Base-by-base conservation (phyloP, 1,284 basidiomycete species). In the Ceratobasidium sp. region DNA sequence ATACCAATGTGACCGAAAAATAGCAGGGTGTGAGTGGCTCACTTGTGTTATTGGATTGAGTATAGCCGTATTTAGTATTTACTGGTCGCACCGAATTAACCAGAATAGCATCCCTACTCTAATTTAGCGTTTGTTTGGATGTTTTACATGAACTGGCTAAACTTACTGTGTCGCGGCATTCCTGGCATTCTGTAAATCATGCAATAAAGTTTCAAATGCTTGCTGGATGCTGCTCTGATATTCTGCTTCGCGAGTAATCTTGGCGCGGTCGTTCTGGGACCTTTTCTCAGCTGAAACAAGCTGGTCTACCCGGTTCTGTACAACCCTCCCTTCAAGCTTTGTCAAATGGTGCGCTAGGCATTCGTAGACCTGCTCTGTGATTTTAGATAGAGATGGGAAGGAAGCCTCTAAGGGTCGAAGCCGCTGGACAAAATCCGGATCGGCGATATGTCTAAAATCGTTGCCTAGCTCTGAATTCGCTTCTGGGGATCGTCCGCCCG, bases 131-230 rank as follows among this genome's bases (percentile, higher is more conserved):
- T 28, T 66, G 23, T 32, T 38, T 43, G 4, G 11, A 35, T 13
- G 16, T 14, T 23, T 47, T 14, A 8, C 4, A 54, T 21, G 21
- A 41, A 50, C n/a, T n/a, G n/a, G n/a, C 18, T 47, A 30, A 41
- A 58, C 55, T 47, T 16, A 64, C 62, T 18, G 44, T 16, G 62
- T 8, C 5, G 8, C 35, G 6, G 47, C n/a, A 23, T 16, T 18
- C 66, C 55, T 69, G n/a, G 52, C 52, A 9, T 47, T 28, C n/a
- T 41, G 52, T 41, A 69, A 23, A 13, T 50, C 54, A 7, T 54
- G 43, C 16, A 69, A 3, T 26, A 57, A 28, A 1, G 13, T 21
- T 16, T 69, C 26, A n/a, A 69, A 69, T 16, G 66, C 66, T 26
- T 43, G 52, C 11, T 26, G 13, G 7, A 13, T 18, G 11, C 11